A percentile compares a stretch with the other conserved stretches of the same genome.
Evolutionary conservation across 2,329 filamentous ascomycete genomes (phyloP).

Genomic region (Venturia aucupariae): DNA sequence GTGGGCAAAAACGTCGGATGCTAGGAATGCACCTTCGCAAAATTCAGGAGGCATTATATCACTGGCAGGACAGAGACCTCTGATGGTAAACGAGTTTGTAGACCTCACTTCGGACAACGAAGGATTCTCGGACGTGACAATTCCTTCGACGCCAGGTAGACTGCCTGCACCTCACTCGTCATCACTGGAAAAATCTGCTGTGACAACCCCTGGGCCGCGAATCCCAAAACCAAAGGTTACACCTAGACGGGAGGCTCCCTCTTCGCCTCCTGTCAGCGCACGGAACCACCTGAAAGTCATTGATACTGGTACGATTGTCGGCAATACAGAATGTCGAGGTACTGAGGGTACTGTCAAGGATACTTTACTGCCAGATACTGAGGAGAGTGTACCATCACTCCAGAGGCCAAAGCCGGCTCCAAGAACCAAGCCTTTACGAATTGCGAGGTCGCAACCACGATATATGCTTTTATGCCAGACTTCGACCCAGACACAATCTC

Average conservation of each 20-base stretch:
- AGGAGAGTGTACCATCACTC: not conserved
- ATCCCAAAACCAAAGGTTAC: constrained; percentile 21
- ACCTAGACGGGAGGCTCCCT: constrained; percentile 19
- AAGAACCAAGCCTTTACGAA: not conserved
- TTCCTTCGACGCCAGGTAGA: constrained; percentile 25
- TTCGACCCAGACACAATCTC: not conserved
- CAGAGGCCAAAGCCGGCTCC: not conserved
- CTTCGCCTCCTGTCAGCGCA: constrained; percentile 30
- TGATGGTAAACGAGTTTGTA: not conserved
- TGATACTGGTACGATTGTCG: not conserved
- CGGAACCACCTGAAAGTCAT: constrained; percentile 29
- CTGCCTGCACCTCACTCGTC: constrained; percentile 12
- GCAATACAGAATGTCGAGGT: not conserved
- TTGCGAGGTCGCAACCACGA: constrained; percentile 3
- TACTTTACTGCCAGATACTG: not conserved
- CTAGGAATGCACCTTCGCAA: constrained; percentile 17
- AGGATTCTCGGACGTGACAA: constrained; percentile 1
- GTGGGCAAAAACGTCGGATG: constrained; percentile 22
- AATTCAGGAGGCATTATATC: not conserved
- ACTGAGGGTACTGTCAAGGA: not conserved
- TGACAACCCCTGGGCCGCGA: not conserved
- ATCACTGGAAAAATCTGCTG: not conserved
- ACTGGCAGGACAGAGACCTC: not conserved
- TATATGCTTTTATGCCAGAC: constrained; percentile 9
- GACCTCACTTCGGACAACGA: constrained; percentile 18